Conservation (phyloP, 1,139 yeast species). For the Pichiaceae sp. region DNA sequence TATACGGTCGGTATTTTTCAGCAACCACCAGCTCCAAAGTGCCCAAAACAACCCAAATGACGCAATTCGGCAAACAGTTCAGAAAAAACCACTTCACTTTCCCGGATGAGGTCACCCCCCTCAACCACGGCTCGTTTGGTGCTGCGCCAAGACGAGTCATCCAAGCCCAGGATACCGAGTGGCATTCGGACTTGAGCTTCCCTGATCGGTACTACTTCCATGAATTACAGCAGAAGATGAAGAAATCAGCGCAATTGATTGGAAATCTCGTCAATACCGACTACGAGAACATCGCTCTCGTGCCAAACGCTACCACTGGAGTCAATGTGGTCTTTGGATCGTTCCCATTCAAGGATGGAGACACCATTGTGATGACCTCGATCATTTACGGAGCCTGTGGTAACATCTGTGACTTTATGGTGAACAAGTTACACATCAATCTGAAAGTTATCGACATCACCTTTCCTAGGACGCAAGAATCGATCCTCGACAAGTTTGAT, state of each 20-base stretch:
- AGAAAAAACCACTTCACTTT: constrained; percentile 39
- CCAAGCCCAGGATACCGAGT: constrained; percentile 22
- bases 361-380: constrained; percentile 40
- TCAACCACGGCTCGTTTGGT: constrained; percentile 53
- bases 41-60: no score
- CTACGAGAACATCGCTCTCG: constrained; percentile 37
- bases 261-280: constrained; percentile 37
- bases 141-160: constrained; percentile 35
- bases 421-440: constrained; percentile 34
- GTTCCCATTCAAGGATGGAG: constrained; percentile 44
- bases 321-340: constrained; percentile 53
- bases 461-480: constrained; percentile 34
- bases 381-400: constrained; percentile 54
- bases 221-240: constrained; percentile 20
- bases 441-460: constrained; percentile 35
- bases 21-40: no score
- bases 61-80: constrained; percentile 42
- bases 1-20: no score
- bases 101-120: constrained; percentile 29
- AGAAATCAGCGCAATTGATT: constrained; percentile 26
- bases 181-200: constrained; percentile 25
- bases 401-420: constrained; percentile 43
- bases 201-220: constrained; percentile 35
- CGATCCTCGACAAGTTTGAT: background rate
- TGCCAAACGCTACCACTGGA: constrained; percentile 55